Evolutionary conservation across 2,329 filamentous ascomycete genomes (phyloP).

Genomic region (Penicillium oxalicum): DNA sequence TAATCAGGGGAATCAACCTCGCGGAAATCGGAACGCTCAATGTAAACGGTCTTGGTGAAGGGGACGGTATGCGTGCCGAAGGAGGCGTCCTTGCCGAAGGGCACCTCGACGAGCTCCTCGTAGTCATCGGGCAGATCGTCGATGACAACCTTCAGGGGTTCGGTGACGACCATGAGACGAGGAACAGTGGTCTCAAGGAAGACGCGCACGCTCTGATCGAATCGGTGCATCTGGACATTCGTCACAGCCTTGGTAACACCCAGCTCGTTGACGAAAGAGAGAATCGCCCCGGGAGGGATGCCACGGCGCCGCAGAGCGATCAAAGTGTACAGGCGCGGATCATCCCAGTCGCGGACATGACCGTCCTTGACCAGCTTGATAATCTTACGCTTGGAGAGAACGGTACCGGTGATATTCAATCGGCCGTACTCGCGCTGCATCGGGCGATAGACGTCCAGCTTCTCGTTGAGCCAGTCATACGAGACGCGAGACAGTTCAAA

Average conservation of each 20-base stretch:
- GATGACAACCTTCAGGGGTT: slow-evolving; percentile 76
- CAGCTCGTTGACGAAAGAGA: slow-evolving; percentile 85
- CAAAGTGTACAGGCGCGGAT: slow-evolving; percentile 82
- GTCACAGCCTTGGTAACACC: slow-evolving; percentile 79
- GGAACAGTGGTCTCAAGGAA: slow-evolving; percentile 87
- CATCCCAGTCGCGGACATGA: slow-evolving; percentile 83
- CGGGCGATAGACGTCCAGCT: slow-evolving; percentile 75
- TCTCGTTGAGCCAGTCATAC: slow-evolving; percentile 85
- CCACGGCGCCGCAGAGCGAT: slow-evolving; percentile 78
- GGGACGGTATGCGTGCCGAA: slow-evolving; percentile 51
- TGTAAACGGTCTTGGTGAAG: slow-evolving; percentile 75
- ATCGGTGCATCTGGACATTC: slow-evolving; percentile 72
- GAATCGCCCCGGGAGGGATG: slow-evolving; percentile 78
- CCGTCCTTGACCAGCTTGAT: slow-evolving; percentile 69
- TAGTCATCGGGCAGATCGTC: slow-evolving; percentile 69
- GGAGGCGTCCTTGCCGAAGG: slow-evolving; percentile 70
- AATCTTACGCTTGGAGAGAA: slow-evolving; percentile 81
- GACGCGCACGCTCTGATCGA: slow-evolving; percentile 76
- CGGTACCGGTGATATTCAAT: slow-evolving; percentile 74
- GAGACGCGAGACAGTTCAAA: slow-evolving; percentile 78
- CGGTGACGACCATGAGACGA: slow-evolving; percentile 80
- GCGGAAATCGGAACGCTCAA: slow-evolving; percentile 73
- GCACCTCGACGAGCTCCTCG: slow-evolving; percentile 58
- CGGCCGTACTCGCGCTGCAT: slow-evolving; percentile 89
- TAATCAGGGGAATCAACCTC: slow-evolving; percentile 67